Percentiles rank a stretch among this genome's conserved stretches.
Conservation (phyloP, 2,329 filamentous ascomycete genomes). For the Reticulascus tulasneorum region DNA sequence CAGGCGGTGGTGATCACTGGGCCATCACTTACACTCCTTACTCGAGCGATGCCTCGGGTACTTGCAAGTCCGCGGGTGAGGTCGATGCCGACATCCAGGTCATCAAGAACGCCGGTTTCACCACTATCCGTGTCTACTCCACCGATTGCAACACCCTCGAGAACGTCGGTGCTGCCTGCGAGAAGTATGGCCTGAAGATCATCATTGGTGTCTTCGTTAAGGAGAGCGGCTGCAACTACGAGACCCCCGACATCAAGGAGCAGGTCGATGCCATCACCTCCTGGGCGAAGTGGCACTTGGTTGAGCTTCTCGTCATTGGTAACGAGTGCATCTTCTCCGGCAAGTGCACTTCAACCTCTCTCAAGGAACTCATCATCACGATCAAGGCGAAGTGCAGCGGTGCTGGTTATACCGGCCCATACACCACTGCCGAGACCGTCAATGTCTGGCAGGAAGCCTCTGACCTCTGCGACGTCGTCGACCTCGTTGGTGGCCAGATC, state of each 20-base stretch:
- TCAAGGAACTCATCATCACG: constrained; percentile 66
- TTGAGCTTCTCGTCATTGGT: constrained; percentile 79
- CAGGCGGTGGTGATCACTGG: constrained; percentile 49
- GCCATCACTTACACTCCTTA: constrained; percentile 82
- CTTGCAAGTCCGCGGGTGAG: constrained; percentile 60
- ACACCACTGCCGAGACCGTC: constrained; percentile 85
- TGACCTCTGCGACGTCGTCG: constrained; percentile 67
- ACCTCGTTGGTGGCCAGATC: constrained; percentile 80
- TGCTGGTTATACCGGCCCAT: constrained; percentile 67
- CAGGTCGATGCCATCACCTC: constrained; percentile 70
- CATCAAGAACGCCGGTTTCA: constrained; percentile 66
- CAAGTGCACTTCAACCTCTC: constrained; percentile 58
- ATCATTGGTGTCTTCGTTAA: constrained; percentile 88
- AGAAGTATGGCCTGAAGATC: constrained; percentile 66
- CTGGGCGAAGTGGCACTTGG: constrained; percentile 69
- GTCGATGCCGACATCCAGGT: constrained; percentile 57
- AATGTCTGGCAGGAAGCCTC: constrained; percentile 64
- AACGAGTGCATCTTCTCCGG: constrained; percentile 86
- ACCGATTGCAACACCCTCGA: constrained; percentile 83
- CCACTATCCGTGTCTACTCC: constrained; percentile 76
- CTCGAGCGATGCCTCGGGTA: constrained; percentile 42
- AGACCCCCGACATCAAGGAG: constrained; percentile 56
- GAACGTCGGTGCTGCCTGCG: constrained; percentile 67
- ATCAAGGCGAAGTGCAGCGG: constrained; percentile 59
- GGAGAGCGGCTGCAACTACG: constrained; percentile 54